Evolutionary conservation across 345 rosid genomes (phyloP), one percentile per base, ranked within the genome.

Genomic region (Carallia pectinifolia): DNA sequence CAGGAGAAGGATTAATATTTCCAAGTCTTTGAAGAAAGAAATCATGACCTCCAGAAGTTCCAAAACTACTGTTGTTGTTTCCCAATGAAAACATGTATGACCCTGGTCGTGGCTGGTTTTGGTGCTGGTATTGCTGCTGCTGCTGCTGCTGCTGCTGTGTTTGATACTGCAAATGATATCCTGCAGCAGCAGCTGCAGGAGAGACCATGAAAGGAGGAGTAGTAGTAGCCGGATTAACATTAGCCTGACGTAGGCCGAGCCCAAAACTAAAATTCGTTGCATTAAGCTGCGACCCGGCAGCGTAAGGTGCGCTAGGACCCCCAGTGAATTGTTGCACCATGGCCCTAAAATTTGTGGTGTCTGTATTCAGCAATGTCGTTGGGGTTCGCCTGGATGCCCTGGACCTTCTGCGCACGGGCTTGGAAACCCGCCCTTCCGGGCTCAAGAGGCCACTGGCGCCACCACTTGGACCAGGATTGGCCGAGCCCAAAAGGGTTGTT

Each of bases 281-380:
- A 39, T 72, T 81, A 6, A 71, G 62, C 3, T 73, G 62, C 0
- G 78, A 58, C 17, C 84, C 82, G 0, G 88, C 56, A 1, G 19
- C 80, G 38, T 86, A 89, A 30, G 89, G 85, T 16, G 90, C 85
- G 6, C 75, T 80, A 13, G 97, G 97, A 16, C 93, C 90, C 0
- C 99, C 99, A 0, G 99, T 95, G 83, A 85, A 95, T 44, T 95
- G 99, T 50, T 95, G 99, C 56, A 95, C 99, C 97, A 95, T 85
- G 81, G 97, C 97, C 1, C 99, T 81, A 79, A 95, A 95, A 60
- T 95, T 95, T 1, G 93, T 68, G 6, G 97, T 89, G 81, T 95
- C 97, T 2, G 99, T 95, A 77, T 89, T 92, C 56, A 95, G 84
- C 52, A 92, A 80, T 31, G 99, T 92, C 58, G 99, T 92, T 0